Evolutionary conservation across 2,329 filamentous ascomycete genomes (phyloP), one percentile per base, ranked within the genome.

Genomic region (Aspergillus neoniger): DNA sequence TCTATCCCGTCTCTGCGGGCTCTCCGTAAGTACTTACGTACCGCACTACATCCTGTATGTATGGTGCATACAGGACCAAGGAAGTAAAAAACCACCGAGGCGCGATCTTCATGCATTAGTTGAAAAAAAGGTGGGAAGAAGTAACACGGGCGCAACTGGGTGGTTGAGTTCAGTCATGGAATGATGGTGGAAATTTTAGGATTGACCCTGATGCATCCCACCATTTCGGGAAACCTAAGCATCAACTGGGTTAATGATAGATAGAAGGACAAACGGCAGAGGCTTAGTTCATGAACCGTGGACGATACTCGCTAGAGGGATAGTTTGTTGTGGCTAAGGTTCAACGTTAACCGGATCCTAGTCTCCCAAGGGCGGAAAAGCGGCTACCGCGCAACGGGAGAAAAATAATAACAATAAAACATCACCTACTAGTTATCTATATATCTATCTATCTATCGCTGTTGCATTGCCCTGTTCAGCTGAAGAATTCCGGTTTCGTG

Each of bases 61-160:
- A 23, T 21, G 14, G 43, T 14, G 19, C 44, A 48, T 28, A 58
- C 41, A 15, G 25, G 15, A 23, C 25, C 23, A 14, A 47, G 25
- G 55, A 50, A 60, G 48, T 50, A 32, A 36, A 50, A 49, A 61
- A 62, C 19, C 60, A 59, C 56, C 52, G 60, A 61, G 49, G 32
- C 51, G 52, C 60, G 63, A 64, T 64, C 63, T 52, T 60, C 63
- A 63, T 60, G 60, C 58, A 57, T 55, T 55, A 57, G 55, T 48
- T 32, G 62, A 48, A 8, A 28, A 63, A 61, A 64, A 63, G 58
- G 51, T 51, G 60, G 63, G 52, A 36, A 36, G 30, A 32, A 28
- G 56, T 50, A 57, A 50, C 36, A 56, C 52, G 54, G 59, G 43
- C 59, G 52, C 47, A 59, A 19, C 39, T 30, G 25, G 14, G 23